Conservation (phyloP, 1,139 yeast genomes). For the Sugiyamaella novakii region DNA sequence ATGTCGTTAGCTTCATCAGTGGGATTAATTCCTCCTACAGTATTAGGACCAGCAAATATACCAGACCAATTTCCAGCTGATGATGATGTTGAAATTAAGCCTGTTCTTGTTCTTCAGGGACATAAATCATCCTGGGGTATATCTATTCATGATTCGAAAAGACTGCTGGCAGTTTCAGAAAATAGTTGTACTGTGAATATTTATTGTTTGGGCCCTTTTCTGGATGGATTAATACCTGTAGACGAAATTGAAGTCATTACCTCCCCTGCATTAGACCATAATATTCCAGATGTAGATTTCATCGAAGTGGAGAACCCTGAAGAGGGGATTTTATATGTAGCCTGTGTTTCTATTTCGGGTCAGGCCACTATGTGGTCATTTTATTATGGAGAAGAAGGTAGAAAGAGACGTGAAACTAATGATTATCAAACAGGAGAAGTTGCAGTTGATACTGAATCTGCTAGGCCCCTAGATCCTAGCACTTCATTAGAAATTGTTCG, state of each 20-base stretch:
- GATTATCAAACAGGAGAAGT: background rate
- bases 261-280: slow-evolving; percentile 54
- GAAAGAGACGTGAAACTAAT: background rate
- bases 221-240: slow-evolving; percentile 14
- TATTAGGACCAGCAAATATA: background rate
- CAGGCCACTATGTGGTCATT: slow-evolving; percentile 36
- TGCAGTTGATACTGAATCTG: background rate
- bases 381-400: slow-evolving; percentile 22
- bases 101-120: slow-evolving; percentile 47
- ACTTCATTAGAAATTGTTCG: background rate
- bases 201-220: slow-evolving; percentile 14
- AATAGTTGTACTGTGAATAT: slow-evolving; percentile 47
- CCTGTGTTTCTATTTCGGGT: slow-evolving; percentile 36
- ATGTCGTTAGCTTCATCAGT: slow-evolving; percentile 1
- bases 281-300: slow-evolving; percentile 61
- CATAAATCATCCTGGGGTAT: slow-evolving; percentile 68
- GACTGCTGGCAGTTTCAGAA: slow-evolving; percentile 57
- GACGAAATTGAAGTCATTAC: slow-evolving; percentile 9
- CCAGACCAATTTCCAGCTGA: background rate
- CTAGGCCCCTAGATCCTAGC: background rate
- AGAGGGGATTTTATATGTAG: slow-evolving; percentile 26
- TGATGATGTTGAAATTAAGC: slow-evolving; percentile 30
- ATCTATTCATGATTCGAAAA: slow-evolving; percentile 47
- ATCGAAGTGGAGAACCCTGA: slow-evolving; percentile 30
- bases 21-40: background rate